Evolutionary conservation across 2,329 filamentous ascomycete species (phyloP), one percentile per base, ranked within the genome.

Genomic region (Ophiostoma sp.): DNA sequence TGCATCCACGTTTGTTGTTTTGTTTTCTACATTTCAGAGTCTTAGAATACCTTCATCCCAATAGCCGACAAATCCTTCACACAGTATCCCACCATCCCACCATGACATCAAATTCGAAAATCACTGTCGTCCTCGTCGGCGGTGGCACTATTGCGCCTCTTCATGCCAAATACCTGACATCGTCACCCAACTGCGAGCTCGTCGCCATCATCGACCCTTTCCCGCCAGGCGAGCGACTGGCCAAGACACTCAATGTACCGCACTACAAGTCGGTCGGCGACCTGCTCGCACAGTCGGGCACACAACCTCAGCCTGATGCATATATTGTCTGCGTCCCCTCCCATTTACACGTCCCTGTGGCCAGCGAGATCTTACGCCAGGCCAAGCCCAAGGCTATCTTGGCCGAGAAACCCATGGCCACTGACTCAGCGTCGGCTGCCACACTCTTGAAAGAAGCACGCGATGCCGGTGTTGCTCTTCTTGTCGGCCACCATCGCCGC

Each of bases 61-160:
- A 42, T 12, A 11, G 8, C 0, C 17, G 3, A 19, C 17, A 50
- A 50, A 50, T 50, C 48, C 12, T n/a, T n/a, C 48, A 50, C 19
- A 12, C 28, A 12, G 4, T 17, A 33, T 31, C 19, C 28, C 28
- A 19, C 55, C 33, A 6, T n/a, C 61, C 17, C 61, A 45, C 36
- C 12, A 66, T 66, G 61, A 17, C 36, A 3, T 66, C 61, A 45
- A 42, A 45, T 15, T 2, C 61, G 9, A 66, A 66, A 45, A 17
- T 19, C 11, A 66, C 36, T 39, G 61, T 66, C 39, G 36, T 48
- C 36, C 61, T 66, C 39, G 61, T 66, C 39, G 61, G 61, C 61
- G 61, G 61, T 39, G 61, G 61, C n/a, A 66, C 39, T n/a, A 66
- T 66, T 25, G 61, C 61, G 19, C 61, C 61, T 8, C 61, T 66